Evolutionary conservation across 345 rosid species (phyloP).

Genomic region (Citrus unshiu): DNA sequence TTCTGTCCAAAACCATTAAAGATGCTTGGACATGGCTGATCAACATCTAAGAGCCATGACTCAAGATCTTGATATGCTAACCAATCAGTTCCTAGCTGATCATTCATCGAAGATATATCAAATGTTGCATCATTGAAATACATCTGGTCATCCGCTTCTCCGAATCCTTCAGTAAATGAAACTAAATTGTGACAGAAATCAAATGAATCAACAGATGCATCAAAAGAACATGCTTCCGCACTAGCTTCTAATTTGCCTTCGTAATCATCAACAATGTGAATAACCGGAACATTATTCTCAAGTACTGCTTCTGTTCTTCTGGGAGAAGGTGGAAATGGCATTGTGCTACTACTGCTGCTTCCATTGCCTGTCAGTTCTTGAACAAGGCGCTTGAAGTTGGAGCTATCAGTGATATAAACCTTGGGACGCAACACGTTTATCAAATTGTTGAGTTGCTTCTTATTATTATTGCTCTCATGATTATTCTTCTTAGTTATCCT

Average conservation of each 20-base stretch:
- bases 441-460: conserved; percentile 15
- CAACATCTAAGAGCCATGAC: conserved; percentile 34
- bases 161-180: not conserved
- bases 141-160: not conserved
- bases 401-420: conserved; percentile 42
- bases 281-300: not conserved
- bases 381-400: conserved; percentile 46
- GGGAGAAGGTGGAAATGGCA: not conserved
- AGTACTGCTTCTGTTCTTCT: not conserved
- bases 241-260: not conserved
- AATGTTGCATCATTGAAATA: not conserved
- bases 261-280: not conserved
- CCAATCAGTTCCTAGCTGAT: not conserved
- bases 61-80: conserved; percentile 21
- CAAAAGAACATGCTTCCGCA: not conserved
- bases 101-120: not conserved
- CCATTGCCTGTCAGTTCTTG: conserved; percentile 44
- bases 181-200: not conserved
- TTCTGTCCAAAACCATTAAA: conserved; percentile 8
- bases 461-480: not conserved
- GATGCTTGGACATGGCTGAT: conserved; percentile 9
- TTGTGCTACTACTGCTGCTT: not conserved
- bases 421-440: conserved; percentile 34
- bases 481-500: conserved; percentile 14
- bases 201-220: conserved; percentile 4